Evolutionary conservation across 2,329 filamentous ascomycete species (phyloP).

Genomic region (Didymellaceae sp.): DNA sequence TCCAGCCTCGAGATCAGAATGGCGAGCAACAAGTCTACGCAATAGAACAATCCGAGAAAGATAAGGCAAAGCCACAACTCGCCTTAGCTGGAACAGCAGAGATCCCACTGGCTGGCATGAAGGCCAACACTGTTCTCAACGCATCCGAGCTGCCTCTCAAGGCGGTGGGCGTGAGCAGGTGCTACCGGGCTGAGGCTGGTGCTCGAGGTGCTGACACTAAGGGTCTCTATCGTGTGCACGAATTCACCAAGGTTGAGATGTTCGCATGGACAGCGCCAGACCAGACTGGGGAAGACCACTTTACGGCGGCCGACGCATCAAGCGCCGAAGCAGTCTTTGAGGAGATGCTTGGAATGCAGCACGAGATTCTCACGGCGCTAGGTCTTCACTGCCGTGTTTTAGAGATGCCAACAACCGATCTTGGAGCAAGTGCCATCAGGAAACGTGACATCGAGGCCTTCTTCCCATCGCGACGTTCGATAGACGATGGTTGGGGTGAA

Average conservation of each 20-base stretch:
- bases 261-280: conserved; percentile 85
- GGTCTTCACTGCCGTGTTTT: conserved; percentile 86
- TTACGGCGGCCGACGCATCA: conserved; percentile 38
- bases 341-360: conserved; percentile 87
- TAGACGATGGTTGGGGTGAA: conserved; percentile 84
- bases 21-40: conserved; percentile 92
- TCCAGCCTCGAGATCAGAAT: conserved; percentile 88
- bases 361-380: conserved; percentile 77
- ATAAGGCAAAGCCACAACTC: conserved; percentile 69
- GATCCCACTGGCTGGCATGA: conserved; percentile 91
- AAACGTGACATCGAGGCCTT: conserved; percentile 95
- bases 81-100: conserved; percentile 89
- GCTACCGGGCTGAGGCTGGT: conserved; percentile 94
- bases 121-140: conserved; percentile 74
- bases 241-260: conserved; percentile 98
- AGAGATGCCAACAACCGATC: conserved; percentile 88
- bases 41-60: conserved; percentile 70
- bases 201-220: conserved; percentile 89
- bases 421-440: conserved; percentile 84
- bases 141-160: conserved; percentile 74
- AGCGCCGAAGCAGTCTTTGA: conserved; percentile 70
- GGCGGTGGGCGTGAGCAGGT: conserved; percentile 84
- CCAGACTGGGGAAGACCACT: conserved; percentile 39
- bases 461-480: conserved; percentile 78
- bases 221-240: conserved; percentile 94